A percentile compares a stretch with the other conserved stretches of the same genome.
Evolutionary conservation across 1,284 basidiomycete species (phyloP).

Genomic region (Boletellus deceptivus): DNA sequence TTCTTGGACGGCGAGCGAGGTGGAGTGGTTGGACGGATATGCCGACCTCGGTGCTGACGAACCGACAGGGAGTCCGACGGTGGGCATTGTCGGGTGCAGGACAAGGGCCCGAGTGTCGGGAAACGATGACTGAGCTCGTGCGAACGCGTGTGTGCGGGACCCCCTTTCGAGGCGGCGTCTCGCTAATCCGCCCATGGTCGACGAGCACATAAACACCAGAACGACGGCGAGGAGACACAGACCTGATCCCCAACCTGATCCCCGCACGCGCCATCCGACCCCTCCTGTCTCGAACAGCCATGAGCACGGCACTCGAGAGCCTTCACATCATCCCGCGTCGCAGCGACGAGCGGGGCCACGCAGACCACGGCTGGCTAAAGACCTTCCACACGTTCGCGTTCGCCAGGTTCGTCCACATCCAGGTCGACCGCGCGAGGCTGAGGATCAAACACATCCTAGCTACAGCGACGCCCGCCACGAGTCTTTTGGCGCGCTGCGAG

Average conservation of each 20-base stretch:
- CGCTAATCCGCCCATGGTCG: too few species aligned
- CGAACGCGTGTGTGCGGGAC: constrained; percentile 22
- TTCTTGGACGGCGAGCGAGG: too few species aligned
- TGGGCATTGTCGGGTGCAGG: too few species aligned
- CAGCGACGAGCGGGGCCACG: constrained; percentile 71
- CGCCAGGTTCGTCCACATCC: constrained; percentile 49
- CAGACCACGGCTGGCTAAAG: constrained; percentile 90
- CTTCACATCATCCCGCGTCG: constrained; percentile 54
- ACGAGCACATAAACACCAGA: too few species aligned
- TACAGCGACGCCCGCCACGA: constrained; percentile 63
- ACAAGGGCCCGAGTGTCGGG: too few species aligned
- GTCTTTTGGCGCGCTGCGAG: constrained; percentile 62
- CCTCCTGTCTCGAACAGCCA: neutral
- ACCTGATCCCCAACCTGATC: too few species aligned
- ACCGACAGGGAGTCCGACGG: too few species aligned
- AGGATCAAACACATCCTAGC: constrained; percentile 31
- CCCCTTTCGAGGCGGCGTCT: constrained; percentile 20
- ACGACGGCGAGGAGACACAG: too few species aligned
- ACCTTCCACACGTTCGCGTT: constrained; percentile 88
- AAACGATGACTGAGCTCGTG: constrained; percentile 15
- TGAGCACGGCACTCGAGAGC: constrained; percentile 12
- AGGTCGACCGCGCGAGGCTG: too few species aligned
- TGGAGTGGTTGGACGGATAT: too few species aligned
- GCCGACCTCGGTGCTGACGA: too few species aligned
- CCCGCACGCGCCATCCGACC: too few species aligned